phyloP scores from a whole-genome alignment of 148 eudicot genomes.

The Fagopyrum esculentum region DNA sequence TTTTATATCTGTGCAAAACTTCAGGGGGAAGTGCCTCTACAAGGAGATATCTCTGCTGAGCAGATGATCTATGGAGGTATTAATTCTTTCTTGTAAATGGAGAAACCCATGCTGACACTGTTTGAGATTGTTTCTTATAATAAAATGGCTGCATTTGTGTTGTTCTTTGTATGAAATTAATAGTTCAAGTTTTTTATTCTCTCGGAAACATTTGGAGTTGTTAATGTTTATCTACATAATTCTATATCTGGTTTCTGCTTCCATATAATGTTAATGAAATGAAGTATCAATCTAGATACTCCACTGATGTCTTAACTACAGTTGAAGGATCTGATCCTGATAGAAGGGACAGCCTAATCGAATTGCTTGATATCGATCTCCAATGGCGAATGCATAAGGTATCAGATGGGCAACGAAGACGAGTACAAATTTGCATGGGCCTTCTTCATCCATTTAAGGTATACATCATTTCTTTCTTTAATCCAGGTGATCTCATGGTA shows the following conservation, averaged over 20 bases:
- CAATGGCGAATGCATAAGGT: slow-evolving; percentile 98
- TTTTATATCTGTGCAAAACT: slow-evolving; percentile 14
- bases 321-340: slow-evolving; percentile 88
- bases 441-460: slow-evolving; percentile 96
- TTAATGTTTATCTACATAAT: background rate
- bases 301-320: slow-evolving; percentile 19
- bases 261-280: background rate
- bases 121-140: background rate
- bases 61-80: slow-evolving; percentile 94
- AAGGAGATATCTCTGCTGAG: slow-evolving; percentile 95
- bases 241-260: background rate
- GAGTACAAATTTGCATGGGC: slow-evolving; percentile 98
- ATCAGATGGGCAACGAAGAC: slow-evolving; percentile 93
- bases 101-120: background rate
- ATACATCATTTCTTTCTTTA: background rate
- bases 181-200: background rate
- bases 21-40: slow-evolving; percentile 95
- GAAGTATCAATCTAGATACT: background rate
- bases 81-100: background rate
- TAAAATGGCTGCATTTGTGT: background rate
- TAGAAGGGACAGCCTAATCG: slow-evolving; percentile 77
- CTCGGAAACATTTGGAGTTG: background rate
- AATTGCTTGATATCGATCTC: slow-evolving; percentile 82
- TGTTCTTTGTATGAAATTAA: background rate
- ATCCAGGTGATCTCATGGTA: background rate